Evolutionary conservation across 1,139 yeast species (phyloP).

Genomic region (Suhomyces atakaporum): DNA sequence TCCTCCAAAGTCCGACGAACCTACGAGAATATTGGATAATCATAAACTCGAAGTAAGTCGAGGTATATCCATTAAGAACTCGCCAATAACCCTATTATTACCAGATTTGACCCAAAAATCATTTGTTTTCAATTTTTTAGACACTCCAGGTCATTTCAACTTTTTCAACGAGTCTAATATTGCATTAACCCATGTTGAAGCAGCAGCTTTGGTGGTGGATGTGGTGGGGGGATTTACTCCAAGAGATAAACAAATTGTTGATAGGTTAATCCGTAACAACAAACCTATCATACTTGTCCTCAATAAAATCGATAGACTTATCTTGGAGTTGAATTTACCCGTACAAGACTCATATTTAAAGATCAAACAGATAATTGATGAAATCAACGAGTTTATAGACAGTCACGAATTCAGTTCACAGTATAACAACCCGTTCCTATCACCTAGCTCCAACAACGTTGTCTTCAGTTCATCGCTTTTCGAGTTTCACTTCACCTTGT

Average conservation of each 20-base stretch:
- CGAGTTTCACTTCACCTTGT: conserved; percentile 63
- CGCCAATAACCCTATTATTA: conserved; percentile 65
- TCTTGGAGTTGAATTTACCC: conserved; percentile 75
- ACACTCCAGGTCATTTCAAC: conserved; percentile 90
- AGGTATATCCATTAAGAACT: conserved; percentile 65
- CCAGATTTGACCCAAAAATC: conserved; percentile 59
- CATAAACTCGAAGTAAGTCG: conserved; percentile 69
- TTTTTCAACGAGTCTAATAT: conserved; percentile 74
- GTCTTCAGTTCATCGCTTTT: conserved; percentile 70
- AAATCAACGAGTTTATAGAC: conserved; percentile 55
- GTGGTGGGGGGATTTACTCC: conserved; percentile 77
- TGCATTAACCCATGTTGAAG: conserved; percentile 62
- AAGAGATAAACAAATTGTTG: conserved; percentile 50
- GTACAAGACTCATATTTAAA: conserved; percentile 75
- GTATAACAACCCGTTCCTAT: conserved; percentile 37
- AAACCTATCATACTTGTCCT: conserved; percentile 61
- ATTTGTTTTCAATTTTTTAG: conserved; percentile 62
- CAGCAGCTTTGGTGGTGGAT: conserved; percentile 73
- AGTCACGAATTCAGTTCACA: conserved; percentile 26
- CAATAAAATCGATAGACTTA: conserved; percentile 82
- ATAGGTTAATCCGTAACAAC: conserved; percentile 48
- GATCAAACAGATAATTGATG: conserved; percentile 60
- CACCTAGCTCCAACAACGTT: conserved; percentile 69
- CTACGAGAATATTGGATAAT: conserved; percentile 68
- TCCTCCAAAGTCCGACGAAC: conserved; percentile 28